These are phyloP conservation scores for Amanita muscaria DNA, from an alignment of 768 basidiomycete genomes.

Conservation along the genomic window DNA sequence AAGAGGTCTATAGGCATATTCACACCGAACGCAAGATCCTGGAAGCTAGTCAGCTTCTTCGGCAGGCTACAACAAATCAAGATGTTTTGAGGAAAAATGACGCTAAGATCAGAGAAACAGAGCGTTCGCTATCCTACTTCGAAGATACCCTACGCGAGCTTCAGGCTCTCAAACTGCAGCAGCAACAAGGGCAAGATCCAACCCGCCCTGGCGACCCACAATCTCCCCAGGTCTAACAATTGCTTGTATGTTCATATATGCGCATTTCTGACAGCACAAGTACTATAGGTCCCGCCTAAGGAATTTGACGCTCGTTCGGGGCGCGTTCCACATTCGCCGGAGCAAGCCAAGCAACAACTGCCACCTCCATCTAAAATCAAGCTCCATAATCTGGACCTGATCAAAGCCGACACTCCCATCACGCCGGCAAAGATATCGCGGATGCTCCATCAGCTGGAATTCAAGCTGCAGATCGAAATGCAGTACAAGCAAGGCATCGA, in stretches of 20 bases:
- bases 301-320: slow-evolving; percentile 35
- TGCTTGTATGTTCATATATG: slow-evolving; percentile 9
- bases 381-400: slow-evolving; percentile 84
- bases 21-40: slow-evolving; percentile 90
- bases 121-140: slow-evolving; percentile 79
- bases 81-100: slow-evolving; percentile 80
- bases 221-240: slow-evolving; percentile 31
- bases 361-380: slow-evolving; percentile 47
- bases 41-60: slow-evolving; percentile 71
- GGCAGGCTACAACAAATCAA: slow-evolving; percentile 76
- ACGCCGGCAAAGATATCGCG: slow-evolving; percentile 93
- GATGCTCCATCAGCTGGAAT: slow-evolving; percentile 98
- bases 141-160: slow-evolving; percentile 79
- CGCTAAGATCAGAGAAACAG: slow-evolving; percentile 79
- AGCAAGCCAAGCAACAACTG: slow-evolving; percentile 25
- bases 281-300: slow-evolving; percentile 42
- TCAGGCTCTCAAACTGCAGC: slow-evolving; percentile 59
- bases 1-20: slow-evolving; percentile 83
- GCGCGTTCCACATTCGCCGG: slow-evolving; percentile 31
- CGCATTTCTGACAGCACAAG: slow-evolving; percentile 16
- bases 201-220: slow-evolving; percentile 40
- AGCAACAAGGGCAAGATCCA: slow-evolving; percentile 49
- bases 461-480: slow-evolving; percentile 96
- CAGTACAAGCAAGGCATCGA: slow-evolving; percentile 98
- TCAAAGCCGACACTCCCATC: slow-evolving; percentile 95